Percentiles rank a stretch among this genome's conserved stretches.
Conservation (phyloP, 805 yeast genomes). For the Tetrapisispora iriomotensis region DNA sequence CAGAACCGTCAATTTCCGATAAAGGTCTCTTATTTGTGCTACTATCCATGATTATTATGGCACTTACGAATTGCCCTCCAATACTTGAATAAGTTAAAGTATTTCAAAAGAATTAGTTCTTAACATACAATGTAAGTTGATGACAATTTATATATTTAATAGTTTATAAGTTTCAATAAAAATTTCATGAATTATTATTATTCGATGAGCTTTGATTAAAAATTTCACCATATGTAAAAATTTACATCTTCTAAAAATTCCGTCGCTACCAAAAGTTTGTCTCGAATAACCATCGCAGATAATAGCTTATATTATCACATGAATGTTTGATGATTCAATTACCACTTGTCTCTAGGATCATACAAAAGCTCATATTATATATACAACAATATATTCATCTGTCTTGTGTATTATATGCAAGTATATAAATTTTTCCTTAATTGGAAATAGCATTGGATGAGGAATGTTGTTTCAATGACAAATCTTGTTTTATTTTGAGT, state of each 20-base stretch:
- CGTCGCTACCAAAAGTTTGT: no score
- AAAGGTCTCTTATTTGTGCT: slow-evolving; percentile 15
- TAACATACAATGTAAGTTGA: background rate
- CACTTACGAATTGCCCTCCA: slow-evolving; percentile 3
- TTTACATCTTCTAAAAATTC: no score
- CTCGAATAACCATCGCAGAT: no score
- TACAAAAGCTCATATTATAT: no score
- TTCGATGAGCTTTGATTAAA: background rate
- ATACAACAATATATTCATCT: background rate
- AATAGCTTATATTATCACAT: no score
- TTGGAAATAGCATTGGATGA: no score
- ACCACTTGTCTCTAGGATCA: no score
- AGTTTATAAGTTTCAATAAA: no score
- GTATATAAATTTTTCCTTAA: background rate
- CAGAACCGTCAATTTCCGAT: slow-evolving; percentile 6
- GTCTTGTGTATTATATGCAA: background rate
- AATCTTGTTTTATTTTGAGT: slow-evolving; percentile 20
- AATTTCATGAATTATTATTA: background rate
- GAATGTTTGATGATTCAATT: no score
- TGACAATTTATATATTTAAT: background rate
- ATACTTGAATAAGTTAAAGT: background rate
- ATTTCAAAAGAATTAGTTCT: background rate
- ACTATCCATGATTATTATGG: no score
- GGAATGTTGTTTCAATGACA: slow-evolving; percentile 14
- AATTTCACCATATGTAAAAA: no score